These are phyloP conservation scores for Arthrobotrys iridis DNA, from an alignment of 2,329 filamentous ascomycete genomes.

Conservation along the genomic window DNA sequence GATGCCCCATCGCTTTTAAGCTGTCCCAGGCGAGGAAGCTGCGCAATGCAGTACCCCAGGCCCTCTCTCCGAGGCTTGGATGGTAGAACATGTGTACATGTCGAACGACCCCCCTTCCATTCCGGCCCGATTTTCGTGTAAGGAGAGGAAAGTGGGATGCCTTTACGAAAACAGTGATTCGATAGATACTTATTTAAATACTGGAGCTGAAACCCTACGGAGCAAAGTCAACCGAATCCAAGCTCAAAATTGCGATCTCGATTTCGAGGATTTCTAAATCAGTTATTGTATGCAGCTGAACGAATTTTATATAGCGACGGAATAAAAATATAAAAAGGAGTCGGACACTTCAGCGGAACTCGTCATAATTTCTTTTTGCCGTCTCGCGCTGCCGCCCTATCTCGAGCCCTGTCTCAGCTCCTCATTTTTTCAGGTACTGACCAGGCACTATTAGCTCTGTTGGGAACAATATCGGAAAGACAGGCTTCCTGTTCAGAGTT, in stretches of 20 bases:
- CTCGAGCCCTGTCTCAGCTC: constrained; percentile 29
- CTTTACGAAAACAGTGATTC: constrained; percentile 9
- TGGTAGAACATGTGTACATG: constrained; percentile 52
- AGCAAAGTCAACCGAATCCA: neutral
- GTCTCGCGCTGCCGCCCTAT: constrained; percentile 16
- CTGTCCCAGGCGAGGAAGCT: constrained; percentile 52
- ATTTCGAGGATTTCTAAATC: neutral
- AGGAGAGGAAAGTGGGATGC: constrained; percentile 27
- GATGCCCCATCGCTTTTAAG: constrained; percentile 34
- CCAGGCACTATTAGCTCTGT: constrained; percentile 30
- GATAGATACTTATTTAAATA: no score
- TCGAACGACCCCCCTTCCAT: constrained; percentile 50
- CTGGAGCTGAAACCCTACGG: constrained; percentile 25
- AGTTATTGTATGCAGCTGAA: neutral
- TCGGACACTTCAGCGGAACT: constrained; percentile 47
- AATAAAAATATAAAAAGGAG: neutral
- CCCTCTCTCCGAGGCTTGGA: constrained; percentile 43
- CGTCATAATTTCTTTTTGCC: constrained; percentile 16
- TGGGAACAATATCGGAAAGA: constrained; percentile 53
- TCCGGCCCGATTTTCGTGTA: constrained; percentile 16
- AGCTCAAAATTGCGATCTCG: constrained; percentile 1
- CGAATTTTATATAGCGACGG: neutral
- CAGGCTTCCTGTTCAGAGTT: constrained; percentile 11
- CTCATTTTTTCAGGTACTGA: constrained; percentile 22
- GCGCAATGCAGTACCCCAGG: constrained; percentile 25